Percentiles rank a stretch among this genome's conserved stretches.
Evolutionary conservation across 495 filamentous ascomycete species (phyloP).

Genomic region (Neurospora hispaniola): DNA sequence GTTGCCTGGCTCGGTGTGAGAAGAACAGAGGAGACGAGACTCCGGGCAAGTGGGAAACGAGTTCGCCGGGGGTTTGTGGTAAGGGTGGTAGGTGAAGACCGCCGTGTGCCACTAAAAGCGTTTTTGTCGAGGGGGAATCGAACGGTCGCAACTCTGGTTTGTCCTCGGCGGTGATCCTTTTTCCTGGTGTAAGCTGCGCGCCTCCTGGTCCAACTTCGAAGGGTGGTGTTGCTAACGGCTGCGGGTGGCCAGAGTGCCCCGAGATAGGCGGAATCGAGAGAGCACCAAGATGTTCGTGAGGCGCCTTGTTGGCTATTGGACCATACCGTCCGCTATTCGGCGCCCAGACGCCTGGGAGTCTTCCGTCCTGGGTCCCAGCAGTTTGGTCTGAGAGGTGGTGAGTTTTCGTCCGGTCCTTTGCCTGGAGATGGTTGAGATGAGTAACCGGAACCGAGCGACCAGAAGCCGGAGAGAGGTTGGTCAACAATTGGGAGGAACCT

Average conservation of each 20-base stretch:
- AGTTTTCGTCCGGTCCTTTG: background rate
- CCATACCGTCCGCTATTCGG: slow-evolving; percentile 16
- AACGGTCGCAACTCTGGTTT: slow-evolving; percentile 1
- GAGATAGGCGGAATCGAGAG: background rate
- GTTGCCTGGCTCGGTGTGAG: slow-evolving; percentile 35
- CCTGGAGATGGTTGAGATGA: slow-evolving; percentile 1
- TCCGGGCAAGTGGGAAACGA: slow-evolving; percentile 15
- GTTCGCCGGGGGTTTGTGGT: slow-evolving; percentile 7
- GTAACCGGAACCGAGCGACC: slow-evolving; percentile 6
- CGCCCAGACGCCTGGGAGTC: slow-evolving; percentile 2
- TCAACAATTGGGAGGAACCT: background rate
- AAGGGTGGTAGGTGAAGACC: slow-evolving; percentile 16
- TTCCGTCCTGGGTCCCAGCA: background rate
- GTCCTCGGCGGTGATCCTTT: slow-evolving; percentile 8
- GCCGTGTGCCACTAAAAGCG: slow-evolving; percentile 18
- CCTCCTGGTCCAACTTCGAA: background rate
- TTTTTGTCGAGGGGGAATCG: slow-evolving; percentile 16
- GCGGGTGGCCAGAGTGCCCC: background rate
- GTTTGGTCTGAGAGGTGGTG: background rate
- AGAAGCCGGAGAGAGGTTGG: slow-evolving; percentile 5
- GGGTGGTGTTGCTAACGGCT: background rate
- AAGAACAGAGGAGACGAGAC: slow-evolving; percentile 47
- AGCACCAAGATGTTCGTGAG: slow-evolving; percentile 1
- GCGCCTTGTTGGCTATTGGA: slow-evolving; percentile 7
- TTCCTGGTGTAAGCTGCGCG: slow-evolving; percentile 3